Percentiles rank a stretch among this genome's conserved stretches.
These are phyloP conservation scores for Podospora pseudoanserina DNA, from an alignment of 495 filamentous ascomycete species.

Conservation along the genomic window DNA sequence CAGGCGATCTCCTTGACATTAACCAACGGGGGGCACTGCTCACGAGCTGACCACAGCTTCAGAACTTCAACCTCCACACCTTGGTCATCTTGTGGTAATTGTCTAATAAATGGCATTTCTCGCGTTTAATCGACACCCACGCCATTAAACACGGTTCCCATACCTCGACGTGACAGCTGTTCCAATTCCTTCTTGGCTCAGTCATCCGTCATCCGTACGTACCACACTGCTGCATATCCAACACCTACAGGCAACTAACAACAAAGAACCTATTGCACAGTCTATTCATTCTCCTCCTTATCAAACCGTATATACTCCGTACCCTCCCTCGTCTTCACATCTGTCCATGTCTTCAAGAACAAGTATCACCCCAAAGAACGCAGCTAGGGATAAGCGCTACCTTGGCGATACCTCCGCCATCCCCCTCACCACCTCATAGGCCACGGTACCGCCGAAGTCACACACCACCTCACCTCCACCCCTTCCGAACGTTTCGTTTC, in stretches of 20 bases:
- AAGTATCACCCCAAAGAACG: not conserved
- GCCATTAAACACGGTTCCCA: no score
- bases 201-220: not conserved
- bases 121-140: no score
- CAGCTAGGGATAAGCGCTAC: not conserved
- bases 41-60: not conserved
- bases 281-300: not conserved
- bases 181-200: not conserved
- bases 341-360: not conserved
- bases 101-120: not conserved
- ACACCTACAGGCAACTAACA: not conserved
- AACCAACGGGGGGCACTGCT: not conserved
- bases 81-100: not conserved
- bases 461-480: not conserved
- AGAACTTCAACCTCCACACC: not conserved
- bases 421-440: not conserved
- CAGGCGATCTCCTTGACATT: not conserved
- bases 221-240: not conserved
- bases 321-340: not conserved
- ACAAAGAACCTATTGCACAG: not conserved
- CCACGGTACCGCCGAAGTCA: not conserved
- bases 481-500: not conserved
- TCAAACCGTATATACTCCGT: not conserved
- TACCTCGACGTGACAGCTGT: not conserved
- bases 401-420: not conserved